Base-by-base conservation (phyloP, 2,329 filamentous ascomycete species). In the Boeremia lycopersici region DNA sequence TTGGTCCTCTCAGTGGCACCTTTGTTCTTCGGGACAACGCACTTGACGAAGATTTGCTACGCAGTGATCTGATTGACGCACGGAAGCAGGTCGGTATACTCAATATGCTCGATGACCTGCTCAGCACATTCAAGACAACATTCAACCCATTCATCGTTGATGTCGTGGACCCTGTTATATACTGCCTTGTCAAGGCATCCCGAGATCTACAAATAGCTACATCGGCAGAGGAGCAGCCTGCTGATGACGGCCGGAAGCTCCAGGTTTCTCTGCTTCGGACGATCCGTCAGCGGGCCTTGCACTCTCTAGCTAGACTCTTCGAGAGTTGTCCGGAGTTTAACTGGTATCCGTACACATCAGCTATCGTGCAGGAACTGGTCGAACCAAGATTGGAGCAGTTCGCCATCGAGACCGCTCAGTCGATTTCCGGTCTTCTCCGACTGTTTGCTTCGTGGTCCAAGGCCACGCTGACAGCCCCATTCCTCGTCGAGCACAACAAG, bases 71-170 rank as follows among this genome's bases (percentile, higher is more conserved):
- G 11, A 76, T 93, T 25, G 83, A 85, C 13, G 77, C 84, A 10
- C 86, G 93, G 66, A 95, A 93, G 74, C 93, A 97, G 74, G 84
- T 95, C 54, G 95, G 96, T 79, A 86, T 97, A 70, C 78, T 96
- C 46, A 96, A 96, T 70, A 95, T 98, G 91, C 82, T 95, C 44
- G 88, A 92, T 56, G 87, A 93, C 10, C 86, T 98, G 71, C 86
- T 98, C 56, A 89, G 89, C 53, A 91, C 95, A 48, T 83, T 98
- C 31, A 91, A 93, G 48, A 86, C 84, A 5, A 88, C 87, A 48
- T 85, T 96, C 48, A 75, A 81, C 2, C 83, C 86, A 0, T 93
- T 90, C 64, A 83, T 88, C 43, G 78, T 83, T 13, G 83, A 82
- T 11, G 81, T 98, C 4, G 80, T 93, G 58, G 87, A 93, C 64